Base-by-base conservation (phyloP, 2,329 filamentous ascomycete species). In the Stromatinia cepivora region DNA sequence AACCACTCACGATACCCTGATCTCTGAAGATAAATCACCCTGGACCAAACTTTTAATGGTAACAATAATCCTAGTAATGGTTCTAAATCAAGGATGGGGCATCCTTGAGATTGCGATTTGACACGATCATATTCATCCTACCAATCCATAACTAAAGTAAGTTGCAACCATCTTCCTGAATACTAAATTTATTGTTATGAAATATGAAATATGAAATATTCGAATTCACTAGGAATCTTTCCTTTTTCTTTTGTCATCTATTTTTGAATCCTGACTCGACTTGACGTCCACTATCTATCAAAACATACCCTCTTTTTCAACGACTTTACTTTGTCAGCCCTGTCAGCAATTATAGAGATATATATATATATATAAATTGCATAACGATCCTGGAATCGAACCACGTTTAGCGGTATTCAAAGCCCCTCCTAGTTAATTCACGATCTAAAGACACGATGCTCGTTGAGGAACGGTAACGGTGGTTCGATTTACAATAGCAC, bases 401-500 rank as follows among this genome's bases (percentile, higher is more conserved):
- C 28, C 34, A 17, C 31, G 20, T 28, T 61, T 45, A 62, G 31
- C 66, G 66, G 56, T 34, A 34, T 34, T 61, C 46, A 61, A 20
- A 62, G n/a, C 31, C 56, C 28, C 34, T 42, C 54, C 52, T 48
- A 28, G 13, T 28, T 22, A 59, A 48, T 67, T 50, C 54, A 59
- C 66, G n/a, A 67, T 62, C 25, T 17, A 62, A 53, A 61, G 56
- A 53, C 64, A 70, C 53, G 36, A 57, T 65, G 65, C 54, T 68
- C 69, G 58, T 70, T 46, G 61, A 58, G n/a, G 34, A 58, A 50
- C 66, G 58, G 31, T 45, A 50, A 61, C 56, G 36, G 34, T 46
- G 66, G 56, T 25, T 52, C 66, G 34, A 62, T 53, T 53, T n/a
- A 62, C 13, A 62, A 59, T 13, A 67, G 20, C n/a, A 63, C 62